These are phyloP conservation scores for Yamadazyma diddensiae DNA, from an alignment of 1,139 yeast genomes.

Conservation along the genomic window DNA sequence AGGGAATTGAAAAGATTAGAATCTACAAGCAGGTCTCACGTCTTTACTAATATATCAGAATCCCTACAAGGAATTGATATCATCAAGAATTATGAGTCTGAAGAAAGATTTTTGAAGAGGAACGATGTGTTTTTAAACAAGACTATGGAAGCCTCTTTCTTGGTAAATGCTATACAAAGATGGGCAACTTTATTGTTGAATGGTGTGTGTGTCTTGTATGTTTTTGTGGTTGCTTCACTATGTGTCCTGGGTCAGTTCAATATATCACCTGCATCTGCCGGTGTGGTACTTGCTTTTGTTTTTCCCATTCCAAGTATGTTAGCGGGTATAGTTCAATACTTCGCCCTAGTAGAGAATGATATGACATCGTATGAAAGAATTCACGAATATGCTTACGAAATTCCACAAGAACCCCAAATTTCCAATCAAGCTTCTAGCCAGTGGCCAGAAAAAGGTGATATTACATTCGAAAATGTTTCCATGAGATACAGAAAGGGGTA, in stretches of 20 bases:
- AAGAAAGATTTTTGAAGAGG: conserved; percentile 46
- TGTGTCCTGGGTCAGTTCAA: conserved; percentile 64
- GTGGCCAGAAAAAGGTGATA: conserved; percentile 46
- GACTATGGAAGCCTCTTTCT: conserved; percentile 69
- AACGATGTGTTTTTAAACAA: conserved; percentile 51
- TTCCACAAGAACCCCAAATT: conserved; percentile 42
- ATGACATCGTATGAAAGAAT: conserved; percentile 87
- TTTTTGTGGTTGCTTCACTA: conserved; percentile 52
- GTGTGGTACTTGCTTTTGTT: conserved; percentile 64
- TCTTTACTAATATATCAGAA: conserved; percentile 67
- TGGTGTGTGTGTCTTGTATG: conserved; percentile 43
- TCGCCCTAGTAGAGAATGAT: conserved; percentile 74
- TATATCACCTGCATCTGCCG: conserved; percentile 64
- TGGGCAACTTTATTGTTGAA: conserved; percentile 74
- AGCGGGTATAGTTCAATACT: conserved; percentile 47
- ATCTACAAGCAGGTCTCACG: conserved; percentile 32
- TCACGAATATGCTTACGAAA: conserved; percentile 56
- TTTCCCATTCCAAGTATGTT: conserved; percentile 48
- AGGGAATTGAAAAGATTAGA: conserved; percentile 42
- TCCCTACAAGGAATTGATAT: conserved; percentile 68
- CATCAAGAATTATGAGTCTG: conserved; percentile 57
- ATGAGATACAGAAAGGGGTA: conserved; percentile 74
- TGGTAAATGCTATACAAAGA: conserved; percentile 69
- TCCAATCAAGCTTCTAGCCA: conserved; percentile 54
- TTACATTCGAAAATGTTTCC: conserved; percentile 54